Conservation (phyloP, 768 basidiomycete genomes). For the Boletus reticulatus region DNA sequence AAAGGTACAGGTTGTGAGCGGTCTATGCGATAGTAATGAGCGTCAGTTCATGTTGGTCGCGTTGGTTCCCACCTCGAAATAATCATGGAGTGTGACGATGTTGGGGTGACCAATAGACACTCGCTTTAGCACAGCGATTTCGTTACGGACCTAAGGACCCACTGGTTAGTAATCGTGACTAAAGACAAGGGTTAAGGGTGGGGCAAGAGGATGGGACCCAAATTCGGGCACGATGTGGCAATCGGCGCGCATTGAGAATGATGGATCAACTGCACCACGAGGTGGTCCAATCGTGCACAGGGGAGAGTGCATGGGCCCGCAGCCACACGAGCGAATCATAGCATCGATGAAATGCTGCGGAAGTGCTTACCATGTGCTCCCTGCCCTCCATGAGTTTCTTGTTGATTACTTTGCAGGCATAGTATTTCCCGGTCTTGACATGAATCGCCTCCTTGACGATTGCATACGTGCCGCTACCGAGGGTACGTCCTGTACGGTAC, state of each 20-base stretch:
- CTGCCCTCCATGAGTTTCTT: constrained; percentile 98
- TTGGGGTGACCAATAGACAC: constrained; percentile 89
- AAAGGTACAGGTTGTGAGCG: constrained; percentile 88
- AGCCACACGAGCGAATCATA: constrained; percentile 2
- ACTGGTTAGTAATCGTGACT: constrained; percentile 8
- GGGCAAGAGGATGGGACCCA: not conserved
- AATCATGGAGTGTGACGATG: constrained; percentile 93
- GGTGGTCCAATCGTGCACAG: too few relatives aligned
- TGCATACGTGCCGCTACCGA: constrained; percentile 91
- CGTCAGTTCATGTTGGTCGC: not conserved
- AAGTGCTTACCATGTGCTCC: constrained; percentile 84
- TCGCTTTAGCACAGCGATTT: constrained; percentile 92
- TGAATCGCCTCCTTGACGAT: constrained; percentile 96
- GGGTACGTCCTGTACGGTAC: constrained; percentile 87
- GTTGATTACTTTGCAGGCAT: constrained; percentile 99
- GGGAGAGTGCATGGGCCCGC: not conserved
- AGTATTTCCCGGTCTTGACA: constrained; percentile 90
- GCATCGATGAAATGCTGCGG: constrained; percentile 5
- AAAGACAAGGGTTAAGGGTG: constrained; percentile 15
- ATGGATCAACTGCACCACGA: constrained; percentile 7
- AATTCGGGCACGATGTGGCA: constrained; percentile 1
- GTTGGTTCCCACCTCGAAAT: constrained; percentile 71
- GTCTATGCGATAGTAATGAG: constrained; percentile 47
- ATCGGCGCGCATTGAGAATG: constrained; percentile 11
- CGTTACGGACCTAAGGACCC: constrained; percentile 79